Percentiles rank a stretch among this genome's conserved stretches.
Conservation (phyloP, 2,329 filamentous ascomycete genomes). For the Chaetomium sp. region DNA sequence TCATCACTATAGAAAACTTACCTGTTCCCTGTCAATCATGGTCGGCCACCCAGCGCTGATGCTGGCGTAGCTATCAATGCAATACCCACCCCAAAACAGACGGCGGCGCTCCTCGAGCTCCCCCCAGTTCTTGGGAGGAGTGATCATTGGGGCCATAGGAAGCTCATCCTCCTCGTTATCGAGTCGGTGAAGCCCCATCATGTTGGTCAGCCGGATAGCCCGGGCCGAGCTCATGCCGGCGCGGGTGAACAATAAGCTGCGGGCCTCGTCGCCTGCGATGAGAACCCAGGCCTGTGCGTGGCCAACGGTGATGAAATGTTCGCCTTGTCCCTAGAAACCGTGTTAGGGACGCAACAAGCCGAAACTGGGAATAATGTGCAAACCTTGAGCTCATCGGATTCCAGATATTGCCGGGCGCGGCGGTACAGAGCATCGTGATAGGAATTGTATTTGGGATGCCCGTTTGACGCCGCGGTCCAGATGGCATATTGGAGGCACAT, state of each 20-base stretch:
- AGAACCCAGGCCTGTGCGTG: constrained; percentile 78
- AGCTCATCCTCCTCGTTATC: constrained; percentile 53
- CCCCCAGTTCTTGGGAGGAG: constrained; percentile 70
- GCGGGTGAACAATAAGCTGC: constrained; percentile 74
- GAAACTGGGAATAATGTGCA: constrained; percentile 7
- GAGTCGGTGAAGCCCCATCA: constrained; percentile 77
- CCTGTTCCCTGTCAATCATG: constrained; percentile 66
- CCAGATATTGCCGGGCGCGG: constrained; percentile 72
- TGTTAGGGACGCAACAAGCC: not conserved
- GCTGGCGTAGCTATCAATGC: constrained; percentile 75
- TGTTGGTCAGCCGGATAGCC: constrained; percentile 63
- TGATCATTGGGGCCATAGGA: constrained; percentile 61
- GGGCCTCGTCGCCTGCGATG: constrained; percentile 73
- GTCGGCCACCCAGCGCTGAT: constrained; percentile 90
- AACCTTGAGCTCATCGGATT: constrained; percentile 76
- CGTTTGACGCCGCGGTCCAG: constrained; percentile 71
- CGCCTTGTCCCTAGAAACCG: constrained; percentile 57
- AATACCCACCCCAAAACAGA: constrained; percentile 81
- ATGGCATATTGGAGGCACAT: constrained; percentile 80
- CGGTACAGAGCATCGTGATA: constrained; percentile 76
- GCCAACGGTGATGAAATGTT: constrained; percentile 69
- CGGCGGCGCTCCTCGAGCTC: constrained; percentile 71
- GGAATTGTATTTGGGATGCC: constrained; percentile 63
- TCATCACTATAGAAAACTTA: constrained; percentile 24
- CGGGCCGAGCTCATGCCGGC: constrained; percentile 77